Percentiles rank a stretch among this genome's conserved stretches.
These are phyloP conservation scores for Plectosphaerella cucumerina DNA, from an alignment of 2,329 filamentous ascomycete species.

Conservation along the genomic window DNA sequence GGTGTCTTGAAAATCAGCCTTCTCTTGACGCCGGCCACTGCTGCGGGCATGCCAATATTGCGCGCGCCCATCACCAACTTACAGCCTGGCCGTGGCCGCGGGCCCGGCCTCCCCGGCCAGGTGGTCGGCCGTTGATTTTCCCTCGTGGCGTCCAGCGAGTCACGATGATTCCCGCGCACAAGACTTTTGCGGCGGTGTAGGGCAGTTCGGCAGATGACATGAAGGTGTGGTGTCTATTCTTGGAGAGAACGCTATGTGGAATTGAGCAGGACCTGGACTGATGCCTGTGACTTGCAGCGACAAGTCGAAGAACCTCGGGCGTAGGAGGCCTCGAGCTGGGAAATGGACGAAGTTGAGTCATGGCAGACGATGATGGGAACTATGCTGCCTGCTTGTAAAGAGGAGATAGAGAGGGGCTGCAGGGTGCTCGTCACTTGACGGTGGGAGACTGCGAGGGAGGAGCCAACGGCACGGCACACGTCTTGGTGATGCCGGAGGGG, in stretches of 20 bases:
- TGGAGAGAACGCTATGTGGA: background rate
- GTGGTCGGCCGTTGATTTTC: conserved; percentile 30
- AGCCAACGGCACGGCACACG: background rate
- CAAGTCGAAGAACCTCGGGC: background rate
- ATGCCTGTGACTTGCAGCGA: background rate
- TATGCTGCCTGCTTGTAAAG: background rate
- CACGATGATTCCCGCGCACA: background rate
- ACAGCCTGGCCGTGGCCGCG: conserved; percentile 6
- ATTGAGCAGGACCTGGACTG: background rate
- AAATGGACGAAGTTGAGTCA: background rate
- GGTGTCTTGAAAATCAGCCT: conserved; percentile 8
- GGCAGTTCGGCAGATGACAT: background rate
- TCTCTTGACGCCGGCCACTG: conserved; percentile 19
- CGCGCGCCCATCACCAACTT: conserved; percentile 1
- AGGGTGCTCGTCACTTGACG: background rate
- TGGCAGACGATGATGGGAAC: background rate
- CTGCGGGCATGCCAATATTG: conserved; percentile 14
- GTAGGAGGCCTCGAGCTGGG: background rate
- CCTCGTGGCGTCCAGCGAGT: conserved; percentile 2
- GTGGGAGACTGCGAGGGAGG: background rate
- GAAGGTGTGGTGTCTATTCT: too few species aligned
- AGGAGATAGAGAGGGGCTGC: too few species aligned
- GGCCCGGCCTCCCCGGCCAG: conserved; percentile 19
- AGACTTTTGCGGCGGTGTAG: background rate
- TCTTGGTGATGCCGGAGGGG: background rate